Evolutionary conservation across 2,329 filamentous ascomycete species (phyloP), one percentile per base, ranked within the genome.

Genomic region (Colletotrichum somersetense): DNA sequence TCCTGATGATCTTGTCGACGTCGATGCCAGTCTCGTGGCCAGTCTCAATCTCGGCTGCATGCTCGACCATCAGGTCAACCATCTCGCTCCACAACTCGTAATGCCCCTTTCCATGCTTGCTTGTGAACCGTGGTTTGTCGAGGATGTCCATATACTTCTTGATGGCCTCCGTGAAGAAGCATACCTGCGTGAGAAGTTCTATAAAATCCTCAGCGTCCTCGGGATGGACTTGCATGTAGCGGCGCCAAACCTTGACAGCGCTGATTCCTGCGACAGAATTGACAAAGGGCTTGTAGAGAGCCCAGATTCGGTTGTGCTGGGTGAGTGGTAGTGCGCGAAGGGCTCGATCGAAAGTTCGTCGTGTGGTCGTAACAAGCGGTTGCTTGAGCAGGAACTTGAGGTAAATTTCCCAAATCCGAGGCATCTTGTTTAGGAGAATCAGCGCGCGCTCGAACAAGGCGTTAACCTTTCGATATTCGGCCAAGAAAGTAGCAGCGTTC

Each of bases 81-180:
- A 99, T 97, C 80, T 99, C 96, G 74, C 91, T 96, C 96, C 96
- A 99, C 61, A 99, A 88, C 81, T 99, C 95, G 80, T 97, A 99
- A 74, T 96, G 94, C 0, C 96, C 96, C 82, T 97, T 98, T 72
- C 93, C 93, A 75, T 96, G 91, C 83, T 97, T 97, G 83, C 96
- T 98, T 79, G 91, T 90, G 83, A 99, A 98, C 46, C 91, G 91
- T 3, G 93, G 89, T 77, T 98, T 95, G 85, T 98, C 95, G 77
- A 99, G 88, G 64, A 98, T 91, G 59, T 94, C 90, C 80, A 98
- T 97, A 81, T 97, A 99, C 76, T 92, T 92, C 80, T 92, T 92
- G 67, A 97, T 93, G 5, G 96, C 96, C 79, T 98, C 95, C 1
- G 94, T 97, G 81, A 96, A 98, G 75, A 94, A 89, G 30, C 91